phyloP scores from a whole-genome alignment of 164 flowering plant species.

The grape (Vitis vinifera) region DNA sequence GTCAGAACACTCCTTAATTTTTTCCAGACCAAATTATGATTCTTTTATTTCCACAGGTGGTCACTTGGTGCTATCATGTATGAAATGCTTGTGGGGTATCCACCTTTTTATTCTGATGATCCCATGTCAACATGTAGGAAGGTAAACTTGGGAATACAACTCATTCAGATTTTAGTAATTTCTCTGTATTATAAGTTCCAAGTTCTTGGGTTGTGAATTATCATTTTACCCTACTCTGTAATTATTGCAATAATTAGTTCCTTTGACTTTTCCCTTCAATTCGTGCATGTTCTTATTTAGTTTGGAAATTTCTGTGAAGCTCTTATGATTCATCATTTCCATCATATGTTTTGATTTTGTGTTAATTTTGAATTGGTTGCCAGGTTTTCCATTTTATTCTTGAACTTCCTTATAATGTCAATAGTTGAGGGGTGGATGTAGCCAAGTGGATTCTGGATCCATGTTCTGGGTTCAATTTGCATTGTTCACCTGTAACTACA shows the following conservation, averaged over 20 bases:
- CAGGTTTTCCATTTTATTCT: not conserved
- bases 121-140: conserved; percentile 80
- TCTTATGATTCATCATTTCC: not conserved
- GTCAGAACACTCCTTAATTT: not conserved
- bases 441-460: too few relatives aligned
- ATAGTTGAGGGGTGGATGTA: too few relatives aligned
- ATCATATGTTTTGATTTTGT: not conserved
- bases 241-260: not conserved
- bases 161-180: not conserved
- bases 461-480: too few relatives aligned
- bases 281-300: not conserved
- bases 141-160: conserved; percentile 28
- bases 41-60: conserved; percentile 46
- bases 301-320: not conserved
- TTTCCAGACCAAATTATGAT: not conserved
- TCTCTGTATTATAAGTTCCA: not conserved
- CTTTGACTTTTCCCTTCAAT: not conserved
- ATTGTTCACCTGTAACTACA: too few relatives aligned
- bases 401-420: too few relatives aligned
- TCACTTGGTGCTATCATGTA: conserved; percentile 82
- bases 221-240: too few relatives aligned
- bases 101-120: conserved; percentile 78
- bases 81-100: conserved; percentile 78
- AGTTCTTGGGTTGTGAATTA: too few relatives aligned
- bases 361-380: not conserved